Conservation (phyloP, 768 basidiomycete species). For the Hericium rajendrae region DNA sequence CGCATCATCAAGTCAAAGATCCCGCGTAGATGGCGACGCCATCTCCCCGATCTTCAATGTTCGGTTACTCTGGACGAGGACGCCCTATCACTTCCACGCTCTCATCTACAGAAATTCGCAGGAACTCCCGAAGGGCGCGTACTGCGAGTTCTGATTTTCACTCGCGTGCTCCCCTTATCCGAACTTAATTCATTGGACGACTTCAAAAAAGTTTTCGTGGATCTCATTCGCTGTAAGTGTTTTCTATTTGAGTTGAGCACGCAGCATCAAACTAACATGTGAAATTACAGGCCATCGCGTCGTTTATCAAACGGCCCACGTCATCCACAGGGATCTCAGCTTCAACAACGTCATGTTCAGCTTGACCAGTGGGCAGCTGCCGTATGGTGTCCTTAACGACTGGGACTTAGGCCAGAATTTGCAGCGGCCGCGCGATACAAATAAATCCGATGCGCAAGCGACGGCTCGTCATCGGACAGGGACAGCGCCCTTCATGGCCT, state of each 20-base stretch:
- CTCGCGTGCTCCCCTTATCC: not conserved
- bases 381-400: not conserved
- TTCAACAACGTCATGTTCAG: not conserved
- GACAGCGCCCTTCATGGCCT: not conserved
- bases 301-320: not conserved
- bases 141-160: not conserved
- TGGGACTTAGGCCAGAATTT: not conserved
- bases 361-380: no score
- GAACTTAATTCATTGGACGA: not conserved
- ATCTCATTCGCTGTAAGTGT: not conserved
- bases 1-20: not conserved
- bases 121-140: not conserved
- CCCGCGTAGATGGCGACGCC: not conserved
- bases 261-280: not conserved
- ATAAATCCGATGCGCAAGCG: not conserved
- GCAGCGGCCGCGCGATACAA: no score
- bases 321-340: not conserved
- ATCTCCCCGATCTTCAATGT: not conserved
- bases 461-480: not conserved
- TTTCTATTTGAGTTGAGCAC: not conserved
- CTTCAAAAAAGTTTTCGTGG: not conserved
- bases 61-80: not conserved
- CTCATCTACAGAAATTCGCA: not conserved
- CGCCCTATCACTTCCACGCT: not conserved
- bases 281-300: not conserved